Percentiles rank a stretch among this genome's conserved stretches.
Conservation (phyloP, 768 basidiomycete species). For the Termitomyces heimii region DNA sequence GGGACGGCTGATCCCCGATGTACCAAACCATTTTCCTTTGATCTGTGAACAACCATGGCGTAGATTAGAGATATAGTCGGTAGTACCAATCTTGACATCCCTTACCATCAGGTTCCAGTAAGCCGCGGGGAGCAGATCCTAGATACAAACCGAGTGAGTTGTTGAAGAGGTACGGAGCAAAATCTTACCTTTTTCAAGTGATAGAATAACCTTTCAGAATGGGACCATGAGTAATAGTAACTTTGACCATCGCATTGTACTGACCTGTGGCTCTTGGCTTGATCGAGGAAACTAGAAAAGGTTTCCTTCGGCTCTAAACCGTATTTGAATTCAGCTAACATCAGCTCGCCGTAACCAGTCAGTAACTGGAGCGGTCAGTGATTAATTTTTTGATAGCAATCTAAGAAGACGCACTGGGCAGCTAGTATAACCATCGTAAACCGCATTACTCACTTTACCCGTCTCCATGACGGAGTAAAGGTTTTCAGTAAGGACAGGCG, state of each 20-base stretch:
- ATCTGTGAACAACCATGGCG: conserved; percentile 21
- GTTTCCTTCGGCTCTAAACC: conserved; percentile 84
- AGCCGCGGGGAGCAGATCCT: conserved; percentile 66
- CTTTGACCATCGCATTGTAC: conserved; percentile 12
- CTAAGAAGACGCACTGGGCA: conserved; percentile 58
- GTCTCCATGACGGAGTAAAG: conserved; percentile 68
- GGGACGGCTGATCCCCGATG: conserved; percentile 24
- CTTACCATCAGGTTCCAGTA: conserved; percentile 76
- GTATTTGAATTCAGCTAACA: conserved; percentile 95
- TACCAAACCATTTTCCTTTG: conserved; percentile 42
- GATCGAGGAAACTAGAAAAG: conserved; percentile 67
- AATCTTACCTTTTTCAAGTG: conserved; percentile 74
- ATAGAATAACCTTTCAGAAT: conserved; percentile 58
- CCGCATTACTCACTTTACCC: conserved; percentile 62
- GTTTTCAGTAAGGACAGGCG: conserved; percentile 89
- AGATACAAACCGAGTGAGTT: neutral
- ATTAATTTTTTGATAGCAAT: neutral
- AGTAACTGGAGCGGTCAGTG: conserved; percentile 43
- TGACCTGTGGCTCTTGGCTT: conserved; percentile 69
- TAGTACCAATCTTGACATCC: neutral
- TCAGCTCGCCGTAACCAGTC: conserved; percentile 74
- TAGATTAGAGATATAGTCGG: conserved; percentile 7
- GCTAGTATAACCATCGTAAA: conserved; percentile 86
- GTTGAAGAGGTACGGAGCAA: neutral
- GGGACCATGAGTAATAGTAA: neutral